Conservation (phyloP, 2,329 filamentous ascomycete genomes). For the Dactylellina sp. region DNA sequence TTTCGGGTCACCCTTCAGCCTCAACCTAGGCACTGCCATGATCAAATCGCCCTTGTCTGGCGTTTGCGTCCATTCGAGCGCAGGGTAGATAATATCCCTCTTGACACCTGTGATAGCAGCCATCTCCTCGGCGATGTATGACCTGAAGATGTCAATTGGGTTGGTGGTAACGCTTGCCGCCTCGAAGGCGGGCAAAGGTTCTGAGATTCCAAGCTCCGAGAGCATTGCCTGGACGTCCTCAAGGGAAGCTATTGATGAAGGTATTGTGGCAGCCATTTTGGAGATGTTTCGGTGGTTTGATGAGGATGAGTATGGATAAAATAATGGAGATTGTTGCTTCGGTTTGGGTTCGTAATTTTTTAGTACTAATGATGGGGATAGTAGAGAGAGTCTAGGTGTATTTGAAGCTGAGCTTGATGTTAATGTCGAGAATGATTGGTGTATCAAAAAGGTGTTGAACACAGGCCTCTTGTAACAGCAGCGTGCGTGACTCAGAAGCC, state of each 20-base stretch:
- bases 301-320: neutral
- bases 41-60: conserved; percentile 86
- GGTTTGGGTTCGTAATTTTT: conserved; percentile 1
- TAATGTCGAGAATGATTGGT: conserved; percentile 8
- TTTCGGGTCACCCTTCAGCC: conserved; percentile 77
- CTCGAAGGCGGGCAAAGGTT: conserved; percentile 63
- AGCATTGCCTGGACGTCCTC: conserved; percentile 60
- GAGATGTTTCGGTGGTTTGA: conserved; percentile 3
- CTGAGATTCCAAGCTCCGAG: conserved; percentile 58
- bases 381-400: neutral
- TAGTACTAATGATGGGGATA: neutral
- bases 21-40: conserved; percentile 81
- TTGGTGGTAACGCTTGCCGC: conserved; percentile 76
- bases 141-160: conserved; percentile 82
- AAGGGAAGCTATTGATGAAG: conserved; percentile 53
- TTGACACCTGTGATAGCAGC: conserved; percentile 77
- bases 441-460: conserved; percentile 18
- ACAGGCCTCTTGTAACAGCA: conserved; percentile 11
- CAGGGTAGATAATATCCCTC: conserved; percentile 76
- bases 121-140: conserved; percentile 78
- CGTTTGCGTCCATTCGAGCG: conserved; percentile 80
- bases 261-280: conserved; percentile 52
- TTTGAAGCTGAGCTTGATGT: conserved; percentile 18
- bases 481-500: conserved; percentile 44
- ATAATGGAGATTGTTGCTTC: neutral